Evolutionary conservation across 1,284 basidiomycete species (phyloP).

Genomic region (Sanghuangporus sanghuang): DNA sequence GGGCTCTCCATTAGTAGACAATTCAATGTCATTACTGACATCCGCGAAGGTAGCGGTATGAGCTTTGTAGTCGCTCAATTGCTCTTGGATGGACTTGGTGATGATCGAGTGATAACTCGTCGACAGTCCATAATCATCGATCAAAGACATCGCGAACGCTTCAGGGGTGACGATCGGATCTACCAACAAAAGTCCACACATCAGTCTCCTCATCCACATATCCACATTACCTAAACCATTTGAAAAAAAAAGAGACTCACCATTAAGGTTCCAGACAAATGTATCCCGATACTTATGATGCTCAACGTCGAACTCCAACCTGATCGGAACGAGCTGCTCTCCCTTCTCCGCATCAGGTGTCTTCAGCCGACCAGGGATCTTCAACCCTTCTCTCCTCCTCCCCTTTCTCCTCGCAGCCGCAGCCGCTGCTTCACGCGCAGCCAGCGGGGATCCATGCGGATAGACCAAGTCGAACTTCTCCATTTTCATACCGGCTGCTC

Average conservation of each 20-base stretch:
- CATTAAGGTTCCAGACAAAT: constrained; percentile 94
- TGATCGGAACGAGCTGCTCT: constrained; percentile 87
- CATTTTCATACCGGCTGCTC: constrained; percentile 21
- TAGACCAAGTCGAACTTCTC: constrained; percentile 67
- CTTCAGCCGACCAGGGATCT: constrained; percentile 60
- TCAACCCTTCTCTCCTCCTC: constrained; percentile 64
- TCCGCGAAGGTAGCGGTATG: constrained; percentile 37
- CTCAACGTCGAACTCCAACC: constrained; percentile 91
- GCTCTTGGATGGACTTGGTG: constrained; percentile 82
- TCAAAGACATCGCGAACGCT: constrained; percentile 82
- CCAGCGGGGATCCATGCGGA: constrained; percentile 40
- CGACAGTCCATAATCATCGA: constrained; percentile 87
- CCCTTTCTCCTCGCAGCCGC: constrained; percentile 44
- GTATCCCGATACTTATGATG: constrained; percentile 93
- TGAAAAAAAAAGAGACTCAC: constrained; percentile 37
- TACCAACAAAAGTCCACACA: constrained; percentile 25
- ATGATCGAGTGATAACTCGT: constrained; percentile 71
- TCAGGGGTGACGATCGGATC: constrained; percentile 89
- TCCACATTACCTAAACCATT: not conserved
- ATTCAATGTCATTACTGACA: constrained; percentile 4
- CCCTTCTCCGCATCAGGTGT: constrained; percentile 54
- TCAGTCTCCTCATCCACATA: not conserved
- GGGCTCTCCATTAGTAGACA: not conserved
- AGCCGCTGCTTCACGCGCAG: constrained; percentile 32
- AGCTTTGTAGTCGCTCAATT: constrained; percentile 75